Conservation (phyloP, 2,329 filamentous ascomycete genomes). For the Fusarium illudens region DNA sequence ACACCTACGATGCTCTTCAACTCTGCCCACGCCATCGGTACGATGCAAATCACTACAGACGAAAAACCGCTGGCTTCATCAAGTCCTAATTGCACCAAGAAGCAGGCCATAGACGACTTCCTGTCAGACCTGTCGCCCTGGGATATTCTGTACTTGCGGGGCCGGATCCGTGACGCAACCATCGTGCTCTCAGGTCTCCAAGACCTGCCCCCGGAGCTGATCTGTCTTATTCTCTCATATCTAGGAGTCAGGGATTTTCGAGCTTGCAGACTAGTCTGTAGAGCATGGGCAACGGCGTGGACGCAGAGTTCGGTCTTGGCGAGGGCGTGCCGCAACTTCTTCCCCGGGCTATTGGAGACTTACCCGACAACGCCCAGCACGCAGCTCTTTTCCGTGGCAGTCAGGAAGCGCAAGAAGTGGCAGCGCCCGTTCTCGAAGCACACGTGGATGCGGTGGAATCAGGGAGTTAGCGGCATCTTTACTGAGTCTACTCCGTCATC, state of each 20-base stretch:
- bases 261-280: slow-evolving; percentile 39
- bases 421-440: slow-evolving; percentile 2
- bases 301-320: slow-evolving; percentile 31
- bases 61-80: not conserved
- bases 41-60: not conserved
- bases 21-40: not conserved
- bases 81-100: not conserved
- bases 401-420: slow-evolving; percentile 24
- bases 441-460: slow-evolving; percentile 24
- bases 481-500: not conserved
- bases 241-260: slow-evolving; percentile 40
- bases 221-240: slow-evolving; percentile 34
- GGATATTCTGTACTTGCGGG: slow-evolving; percentile 42
- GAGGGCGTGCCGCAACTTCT: slow-evolving; percentile 38
- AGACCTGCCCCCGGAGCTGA: slow-evolving; percentile 42
- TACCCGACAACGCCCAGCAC: slow-evolving; percentile 1
- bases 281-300: slow-evolving; percentile 40
- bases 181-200: slow-evolving; percentile 37
- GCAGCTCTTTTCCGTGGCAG: slow-evolving; percentile 23
- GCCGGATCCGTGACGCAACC: slow-evolving; percentile 16
- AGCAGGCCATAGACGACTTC: slow-evolving; percentile 36
- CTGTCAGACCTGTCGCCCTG: slow-evolving; percentile 38
- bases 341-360: slow-evolving; percentile 40
- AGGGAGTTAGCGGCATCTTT: slow-evolving; percentile 8
- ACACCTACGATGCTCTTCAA: not conserved